Evolutionary conservation across 805 yeast species (phyloP), one percentile per base, ranked within the genome.

Genomic region (Wickerhamiella hasegawae): DNA sequence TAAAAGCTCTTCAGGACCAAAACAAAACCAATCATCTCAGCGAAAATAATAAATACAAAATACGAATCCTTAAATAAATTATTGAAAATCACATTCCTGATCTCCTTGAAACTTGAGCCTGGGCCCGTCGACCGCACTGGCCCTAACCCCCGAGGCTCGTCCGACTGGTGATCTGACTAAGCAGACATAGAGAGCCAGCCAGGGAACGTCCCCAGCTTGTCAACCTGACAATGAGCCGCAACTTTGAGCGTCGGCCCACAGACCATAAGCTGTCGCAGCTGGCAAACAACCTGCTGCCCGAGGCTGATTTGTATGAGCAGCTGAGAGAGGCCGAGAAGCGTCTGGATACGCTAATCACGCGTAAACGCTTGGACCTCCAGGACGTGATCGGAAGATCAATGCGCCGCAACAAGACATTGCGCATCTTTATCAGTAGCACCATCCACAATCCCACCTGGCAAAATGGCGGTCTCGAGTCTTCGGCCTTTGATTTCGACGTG

Each of bases 361-460:
- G 93, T 40, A 87, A 87, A 54, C 69, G 82, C 42, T 68, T 81
- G 36, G 97, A 87, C 48, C 64, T 84, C 38, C 93, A 82, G 53
- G 93, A 85, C 40, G 65, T 62, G 53, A 59, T 65, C 41, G 65
- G 65, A 37, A 66, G 60, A 45, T 65, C 58, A 53, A 60, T 48
- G 59, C 63, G 52, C 43, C 61, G 39, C 42, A 71, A 71, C 25
- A 76, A 78, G 35, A 64, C 67, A 11, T 64, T 90, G 46, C 70
- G 97, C 38, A 69, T 90, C 14, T 87, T 75, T 51, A 64, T 90
- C 15, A 83, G 85, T 48, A 83, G 81, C 52, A 76, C 82, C 4
- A 63, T 78, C 21, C 80, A 76, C 41, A 80, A 81, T 53, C 97
- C 87, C 58, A 81, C 87, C 30, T 90, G 97, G 97, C 87, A 79